A percentile compares a stretch with the other conserved stretches of the same genome.
These are phyloP conservation scores for Jaapia argillacea DNA, from an alignment of 768 basidiomycete genomes.

Conservation along the genomic window DNA sequence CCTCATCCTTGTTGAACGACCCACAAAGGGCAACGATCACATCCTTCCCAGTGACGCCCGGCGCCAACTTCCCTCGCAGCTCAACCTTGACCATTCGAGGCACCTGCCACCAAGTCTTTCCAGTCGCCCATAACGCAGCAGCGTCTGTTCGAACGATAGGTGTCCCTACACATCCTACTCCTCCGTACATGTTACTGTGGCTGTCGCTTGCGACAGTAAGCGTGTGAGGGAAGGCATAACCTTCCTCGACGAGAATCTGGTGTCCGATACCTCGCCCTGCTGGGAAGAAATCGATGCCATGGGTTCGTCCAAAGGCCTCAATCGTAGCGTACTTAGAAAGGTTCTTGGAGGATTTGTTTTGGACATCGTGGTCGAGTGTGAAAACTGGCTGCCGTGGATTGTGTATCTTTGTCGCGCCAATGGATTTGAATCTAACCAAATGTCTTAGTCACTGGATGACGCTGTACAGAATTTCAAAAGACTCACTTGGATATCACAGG, in stretches of 20 bases:
- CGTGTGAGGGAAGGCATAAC: slow-evolving; percentile 93
- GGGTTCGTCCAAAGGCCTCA: slow-evolving; percentile 78
- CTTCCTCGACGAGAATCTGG: slow-evolving; percentile 95
- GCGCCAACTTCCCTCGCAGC: slow-evolving; percentile 66
- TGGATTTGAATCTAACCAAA: slow-evolving; percentile 90
- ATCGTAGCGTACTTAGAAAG: slow-evolving; percentile 87
- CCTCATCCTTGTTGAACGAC: slow-evolving; percentile 92
- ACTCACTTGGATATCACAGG: slow-evolving; percentile 95
- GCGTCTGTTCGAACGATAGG: slow-evolving; percentile 95
- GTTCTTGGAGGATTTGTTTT: slow-evolving; percentile 89
- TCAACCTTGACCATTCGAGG: slow-evolving; percentile 96
- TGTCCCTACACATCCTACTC: slow-evolving; percentile 93
- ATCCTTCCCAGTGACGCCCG: slow-evolving; percentile 96
- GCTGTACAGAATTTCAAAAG: slow-evolving; percentile 1
- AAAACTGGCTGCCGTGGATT: slow-evolving; percentile 85
- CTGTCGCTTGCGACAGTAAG: slow-evolving; percentile 95
- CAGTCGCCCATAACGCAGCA: slow-evolving; percentile 95
- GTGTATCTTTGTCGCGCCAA: slow-evolving; percentile 79
- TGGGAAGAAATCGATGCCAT: slow-evolving; percentile 91
- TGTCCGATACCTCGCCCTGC: slow-evolving; percentile 97
- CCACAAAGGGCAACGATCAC: slow-evolving; percentile 96
- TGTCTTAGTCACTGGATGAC: slow-evolving; percentile 1
- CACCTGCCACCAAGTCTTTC: slow-evolving; percentile 99
- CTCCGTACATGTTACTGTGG: slow-evolving; percentile 99
- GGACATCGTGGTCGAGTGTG: slow-evolving; percentile 96